Evolutionary conservation across 441 rosid genomes (phyloP), one percentile per base, ranked within the genome.

Genomic region (Biscutella laevigata): DNA sequence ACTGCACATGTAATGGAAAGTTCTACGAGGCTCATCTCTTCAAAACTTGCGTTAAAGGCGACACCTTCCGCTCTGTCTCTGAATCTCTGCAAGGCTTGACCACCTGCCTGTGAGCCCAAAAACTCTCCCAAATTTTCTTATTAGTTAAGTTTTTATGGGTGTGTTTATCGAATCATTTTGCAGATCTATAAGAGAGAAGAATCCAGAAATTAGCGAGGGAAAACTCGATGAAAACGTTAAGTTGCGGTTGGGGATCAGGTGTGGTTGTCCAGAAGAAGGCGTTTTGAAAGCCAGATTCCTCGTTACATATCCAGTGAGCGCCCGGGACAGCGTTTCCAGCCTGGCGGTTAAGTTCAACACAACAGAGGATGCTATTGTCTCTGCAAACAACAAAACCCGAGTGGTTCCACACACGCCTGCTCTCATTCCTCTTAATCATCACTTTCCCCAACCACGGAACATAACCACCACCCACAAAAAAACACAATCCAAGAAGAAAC

Each of bases 41-140:
- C 5, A 81, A 69, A 59, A 77, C 75, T n/a, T 59, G 78, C 12
- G 41, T 70, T 24, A 68, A 70, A 60, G 87, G 95, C 8, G 91
- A 83, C 69, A 80, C 75, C 36, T 80, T 88, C 65, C 49, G 56
- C 52, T 46, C 75, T 57, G 73, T 89, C 53, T 67, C 87, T 20
- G 74, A 72, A 46, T 78, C 94, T 4, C 65, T 86, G 1, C 80
- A 79, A 59, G 94, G 95, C 59, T 72, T 89, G 60, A 84, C 91
- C 26, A 68, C 85, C 20, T 86, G 88, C 72, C 21, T 51, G 70
- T 66, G 53, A 66, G 70, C 43, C 45, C 2, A 22, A 14, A 11
- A 12, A 4, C 1, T 13, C 43, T 28, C 9, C 15, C 10, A 15
- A 33, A 0, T 11, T 39, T 27, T 39, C 32, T 13, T n/a, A n/a